Conservation (phyloP, 768 basidiomycete genomes). For the Leccinum olivaceopallidum region DNA sequence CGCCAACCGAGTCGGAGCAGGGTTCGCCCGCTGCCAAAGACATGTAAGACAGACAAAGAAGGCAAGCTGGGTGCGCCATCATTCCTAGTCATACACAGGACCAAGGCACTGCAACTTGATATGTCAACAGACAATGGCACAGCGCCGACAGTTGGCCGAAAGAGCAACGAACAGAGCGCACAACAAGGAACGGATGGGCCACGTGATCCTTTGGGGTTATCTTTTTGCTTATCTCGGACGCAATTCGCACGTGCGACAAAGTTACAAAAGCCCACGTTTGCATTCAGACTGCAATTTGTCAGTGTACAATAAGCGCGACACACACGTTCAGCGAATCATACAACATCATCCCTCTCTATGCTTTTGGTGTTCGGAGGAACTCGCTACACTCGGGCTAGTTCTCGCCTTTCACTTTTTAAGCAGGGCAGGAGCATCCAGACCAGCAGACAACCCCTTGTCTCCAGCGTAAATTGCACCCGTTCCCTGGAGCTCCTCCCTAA, state of each 20-base stretch:
- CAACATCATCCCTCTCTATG: slow-evolving; percentile 18
- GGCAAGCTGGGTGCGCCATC: slow-evolving; percentile 10
- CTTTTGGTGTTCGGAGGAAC: slow-evolving; percentile 7
- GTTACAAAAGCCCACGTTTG: slow-evolving; percentile 9
- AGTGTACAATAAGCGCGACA: slow-evolving; percentile 27
- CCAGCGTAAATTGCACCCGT: slow-evolving; percentile 73
- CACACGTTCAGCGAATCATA: slow-evolving; percentile 31
- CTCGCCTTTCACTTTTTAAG: slow-evolving; percentile 54
- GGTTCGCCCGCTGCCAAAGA: neutral
- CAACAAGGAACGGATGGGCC: slow-evolving; percentile 8
- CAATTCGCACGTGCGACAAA: slow-evolving; percentile 11
- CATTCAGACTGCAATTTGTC: slow-evolving; percentile 24
- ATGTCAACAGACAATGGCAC: neutral
- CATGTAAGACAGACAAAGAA: slow-evolving; percentile 9
- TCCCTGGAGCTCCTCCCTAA: slow-evolving; percentile 73
- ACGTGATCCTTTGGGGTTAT: slow-evolving; percentile 23
- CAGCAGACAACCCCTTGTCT: slow-evolving; percentile 76
- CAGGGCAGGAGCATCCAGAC: slow-evolving; percentile 69
- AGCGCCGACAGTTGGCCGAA: slow-evolving; percentile 6
- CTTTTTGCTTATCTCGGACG: slow-evolving; percentile 18
- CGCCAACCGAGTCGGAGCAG: slow-evolving; percentile 19
- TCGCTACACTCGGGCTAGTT: slow-evolving; percentile 4
- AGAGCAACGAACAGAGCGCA: slow-evolving; percentile 2
- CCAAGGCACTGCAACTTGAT: slow-evolving; percentile 26
- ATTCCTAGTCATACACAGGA: slow-evolving; percentile 20